Evolutionary conservation across 768 basidiomycete genomes (phyloP).

Genomic region (Pleurotus giganteus): DNA sequence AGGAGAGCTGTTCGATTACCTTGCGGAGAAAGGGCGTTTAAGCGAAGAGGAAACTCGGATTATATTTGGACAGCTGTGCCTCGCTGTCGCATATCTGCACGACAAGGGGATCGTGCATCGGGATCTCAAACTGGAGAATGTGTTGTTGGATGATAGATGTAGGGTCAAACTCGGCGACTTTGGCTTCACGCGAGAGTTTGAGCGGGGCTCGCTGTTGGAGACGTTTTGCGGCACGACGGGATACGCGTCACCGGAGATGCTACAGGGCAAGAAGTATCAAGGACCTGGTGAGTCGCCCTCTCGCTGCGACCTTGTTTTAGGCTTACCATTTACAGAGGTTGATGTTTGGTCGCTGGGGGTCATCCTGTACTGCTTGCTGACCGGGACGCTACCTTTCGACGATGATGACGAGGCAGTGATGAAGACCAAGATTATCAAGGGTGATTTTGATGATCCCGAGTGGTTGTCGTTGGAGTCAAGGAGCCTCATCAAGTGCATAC

Average conservation of each 20-base stretch:
- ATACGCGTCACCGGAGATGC: constrained; percentile 91
- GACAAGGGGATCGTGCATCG: constrained; percentile 92
- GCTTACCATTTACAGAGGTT: constrained; percentile 59
- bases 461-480: constrained; percentile 92
- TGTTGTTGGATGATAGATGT: constrained; percentile 86
- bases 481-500: constrained; percentile 73
- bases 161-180: constrained; percentile 93
- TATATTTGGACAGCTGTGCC: constrained; percentile 94
- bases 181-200: constrained; percentile 92
- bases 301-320: background rate
- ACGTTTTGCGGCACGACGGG: constrained; percentile 96
- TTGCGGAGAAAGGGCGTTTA: constrained; percentile 90
- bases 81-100: constrained; percentile 93
- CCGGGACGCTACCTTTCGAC: constrained; percentile 88
- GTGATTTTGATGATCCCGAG: constrained; percentile 86
- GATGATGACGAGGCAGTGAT: constrained; percentile 85
- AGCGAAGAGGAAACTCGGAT: constrained; percentile 79
- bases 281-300: constrained; percentile 69
- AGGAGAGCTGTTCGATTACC: constrained; percentile 97
- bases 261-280: constrained; percentile 82
- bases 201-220: constrained; percentile 74
- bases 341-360: constrained; percentile 95
- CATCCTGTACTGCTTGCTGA: constrained; percentile 86
- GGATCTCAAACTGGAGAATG: constrained; percentile 96
- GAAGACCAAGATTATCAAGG: constrained; percentile 80